Percentiles rank a stretch among this genome's conserved stretches.
These are phyloP conservation scores for Bolboschoenoplectus hybrid DNA, from an alignment of 202 grass and related monocot species.

Conservation along the genomic window DNA sequence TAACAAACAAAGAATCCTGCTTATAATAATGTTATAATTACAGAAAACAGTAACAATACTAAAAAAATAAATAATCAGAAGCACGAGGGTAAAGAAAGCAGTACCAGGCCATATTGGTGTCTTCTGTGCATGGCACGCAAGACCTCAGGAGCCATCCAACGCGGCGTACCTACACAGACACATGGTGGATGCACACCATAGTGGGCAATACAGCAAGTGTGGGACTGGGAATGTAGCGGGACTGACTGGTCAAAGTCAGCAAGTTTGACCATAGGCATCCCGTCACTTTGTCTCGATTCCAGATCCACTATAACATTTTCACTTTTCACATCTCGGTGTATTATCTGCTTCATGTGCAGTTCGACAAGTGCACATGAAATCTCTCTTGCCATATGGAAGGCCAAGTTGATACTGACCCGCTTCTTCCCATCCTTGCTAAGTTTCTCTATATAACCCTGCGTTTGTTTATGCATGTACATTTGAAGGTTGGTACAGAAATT, in stretches of 20 bases:
- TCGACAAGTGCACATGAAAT: constrained; percentile 71
- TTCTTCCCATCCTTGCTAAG: constrained; percentile 76
- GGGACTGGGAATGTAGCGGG: constrained; percentile 65
- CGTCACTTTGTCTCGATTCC: constrained; percentile 48
- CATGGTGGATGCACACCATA: constrained; percentile 72
- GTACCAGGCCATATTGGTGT: constrained; percentile 87
- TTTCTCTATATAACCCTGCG: constrained; percentile 74
- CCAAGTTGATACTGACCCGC: constrained; percentile 59
- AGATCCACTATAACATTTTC: constrained; percentile 90
- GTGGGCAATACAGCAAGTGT: constrained; percentile 97
- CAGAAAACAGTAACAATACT: background rate
- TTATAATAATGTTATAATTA: background rate
- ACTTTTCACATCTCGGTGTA: constrained; percentile 98
- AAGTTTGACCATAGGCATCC: constrained; percentile 70
- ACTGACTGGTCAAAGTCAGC: constrained; percentile 88
- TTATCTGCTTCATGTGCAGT: constrained; percentile 85
- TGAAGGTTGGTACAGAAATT: background rate
- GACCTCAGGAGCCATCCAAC: constrained; percentile 97
- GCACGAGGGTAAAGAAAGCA: constrained; percentile 24
- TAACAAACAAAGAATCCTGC: constrained; percentile 8
- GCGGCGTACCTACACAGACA: constrained; percentile 91
- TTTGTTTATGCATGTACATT: constrained; percentile 4
- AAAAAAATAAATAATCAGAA: constrained; percentile 1
- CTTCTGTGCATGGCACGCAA: constrained; percentile 71
- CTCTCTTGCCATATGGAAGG: constrained; percentile 78